phyloP scores from a whole-genome alignment of 2,329 filamentous ascomycete genomes.

The Pleurostoma richardsiae region DNA sequence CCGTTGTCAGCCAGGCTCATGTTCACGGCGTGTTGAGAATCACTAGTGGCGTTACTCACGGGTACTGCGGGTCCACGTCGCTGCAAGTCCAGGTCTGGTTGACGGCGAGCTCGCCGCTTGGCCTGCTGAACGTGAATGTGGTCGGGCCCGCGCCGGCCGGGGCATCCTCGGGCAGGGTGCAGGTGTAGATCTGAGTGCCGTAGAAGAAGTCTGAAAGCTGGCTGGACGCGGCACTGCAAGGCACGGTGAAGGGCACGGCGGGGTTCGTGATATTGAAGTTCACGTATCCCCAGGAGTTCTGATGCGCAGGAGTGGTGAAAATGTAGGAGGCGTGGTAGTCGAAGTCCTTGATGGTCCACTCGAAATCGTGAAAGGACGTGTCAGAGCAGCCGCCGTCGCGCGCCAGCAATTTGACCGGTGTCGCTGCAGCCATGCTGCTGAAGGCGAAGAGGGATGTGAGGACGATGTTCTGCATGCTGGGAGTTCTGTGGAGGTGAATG shows the following conservation, averaged over 20 bases:
- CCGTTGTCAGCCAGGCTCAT: neutral
- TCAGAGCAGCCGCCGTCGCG: slow-evolving; percentile 23
- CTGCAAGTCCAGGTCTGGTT: slow-evolving; percentile 46
- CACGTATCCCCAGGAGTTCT: slow-evolving; percentile 40
- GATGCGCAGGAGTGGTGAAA: slow-evolving; percentile 47
- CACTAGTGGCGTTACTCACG: slow-evolving; percentile 20
- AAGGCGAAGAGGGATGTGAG: slow-evolving; percentile 11
- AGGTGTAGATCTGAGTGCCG: slow-evolving; percentile 37
- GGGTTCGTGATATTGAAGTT: slow-evolving; percentile 45
- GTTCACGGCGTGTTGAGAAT: neutral
- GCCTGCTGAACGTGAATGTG: slow-evolving; percentile 36
- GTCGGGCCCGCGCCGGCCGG: slow-evolving; percentile 19
- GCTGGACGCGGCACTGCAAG: slow-evolving; percentile 34
- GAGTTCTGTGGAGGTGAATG: neutral
- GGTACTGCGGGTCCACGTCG: slow-evolving; percentile 29
- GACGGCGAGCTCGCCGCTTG: slow-evolving; percentile 28
- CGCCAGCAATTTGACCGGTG: slow-evolving; percentile 11
- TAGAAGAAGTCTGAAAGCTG: slow-evolving; percentile 45
- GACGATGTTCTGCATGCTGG: neutral
- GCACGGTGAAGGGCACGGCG: slow-evolving; percentile 27
- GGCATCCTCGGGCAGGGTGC: slow-evolving; percentile 24
- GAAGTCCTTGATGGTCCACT: slow-evolving; percentile 38
- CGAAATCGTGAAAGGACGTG: slow-evolving; percentile 24
- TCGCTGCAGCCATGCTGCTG: slow-evolving; percentile 18
- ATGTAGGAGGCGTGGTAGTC: slow-evolving; percentile 42